Conservation (phyloP, 169 alveolate species). For the Nephromyces sp. region DNA sequence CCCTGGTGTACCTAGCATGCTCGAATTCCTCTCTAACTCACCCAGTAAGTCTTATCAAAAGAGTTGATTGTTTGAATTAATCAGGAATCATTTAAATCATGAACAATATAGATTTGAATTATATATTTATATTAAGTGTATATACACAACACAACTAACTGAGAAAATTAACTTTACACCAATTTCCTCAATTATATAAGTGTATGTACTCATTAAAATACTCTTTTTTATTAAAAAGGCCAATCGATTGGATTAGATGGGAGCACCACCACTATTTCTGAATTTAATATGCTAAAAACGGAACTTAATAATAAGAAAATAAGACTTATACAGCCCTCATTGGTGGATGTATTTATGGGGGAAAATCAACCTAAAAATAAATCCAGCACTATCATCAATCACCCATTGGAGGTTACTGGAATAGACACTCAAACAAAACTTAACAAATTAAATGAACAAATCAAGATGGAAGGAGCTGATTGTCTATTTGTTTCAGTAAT, state of each 20-base stretch:
- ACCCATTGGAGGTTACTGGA: conserved; percentile 1
- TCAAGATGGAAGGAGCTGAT: conserved; percentile 19
- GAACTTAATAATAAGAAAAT: neutral
- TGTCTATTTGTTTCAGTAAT: conserved; percentile 28
- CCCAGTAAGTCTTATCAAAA: no score
- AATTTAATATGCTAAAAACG: neutral
- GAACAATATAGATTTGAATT: no score
- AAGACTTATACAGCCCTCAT: conserved; percentile 1
- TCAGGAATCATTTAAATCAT: no score
- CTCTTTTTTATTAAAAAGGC: no score
- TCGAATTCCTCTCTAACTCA: no score
- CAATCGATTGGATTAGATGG: neutral
- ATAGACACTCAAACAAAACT: conserved; percentile 15
- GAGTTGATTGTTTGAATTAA: no score
- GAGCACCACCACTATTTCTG: neutral
- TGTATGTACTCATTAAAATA: no score
- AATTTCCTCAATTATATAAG: no score
- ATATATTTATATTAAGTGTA: no score
- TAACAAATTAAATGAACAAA: conserved; percentile 5
- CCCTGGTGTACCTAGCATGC: no score
- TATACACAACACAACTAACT: no score
- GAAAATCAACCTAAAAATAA: conserved; percentile 2
- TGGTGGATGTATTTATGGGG: conserved; percentile 36
- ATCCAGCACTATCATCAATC: neutral
- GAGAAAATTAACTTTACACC: no score